Base-by-base conservation (phyloP, 164 flowering plant genomes). In the Chimonanthus salicifolius region DNA sequence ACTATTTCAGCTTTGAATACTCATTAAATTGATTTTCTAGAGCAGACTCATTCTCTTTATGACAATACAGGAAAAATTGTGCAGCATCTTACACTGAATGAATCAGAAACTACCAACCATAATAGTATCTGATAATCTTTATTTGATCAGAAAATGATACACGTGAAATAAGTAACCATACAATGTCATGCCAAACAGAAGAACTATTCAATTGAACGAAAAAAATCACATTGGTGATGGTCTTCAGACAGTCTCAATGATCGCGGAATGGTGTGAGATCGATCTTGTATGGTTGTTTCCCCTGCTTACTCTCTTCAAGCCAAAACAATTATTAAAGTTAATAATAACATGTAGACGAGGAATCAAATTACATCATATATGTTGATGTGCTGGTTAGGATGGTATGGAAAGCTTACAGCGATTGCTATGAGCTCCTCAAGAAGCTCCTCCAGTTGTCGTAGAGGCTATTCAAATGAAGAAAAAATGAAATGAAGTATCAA, bases 381-480 rank as follows among this genome's bases (percentile, higher is more conserved):
- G 60, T 13, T 54, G 16, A 51, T 9, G 58, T 15, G 16, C 5
- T 54, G 16, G 16, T 54, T 5, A 62, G 20, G 51, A 21, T 64
- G 46, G 10, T 33, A 54, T 33, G 65, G 69, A 71, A n/a, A 69
- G 75, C 92, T 86, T 83, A 90, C 95, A 79, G 93, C 89, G 66
- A 92, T 88, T 43, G 87, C 90, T 62, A 89, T 77, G 5, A 90
- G 91, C 89, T 92, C 97, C 74, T 82, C 83, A 20, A 90, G 82
- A 73, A 90, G 84, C 77, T 89, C 97, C 82, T 92, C 94, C 82
- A 92, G 78, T 71, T 89, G 87, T 45, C 94, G 88, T 63, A 92
- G 79, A 49, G 97, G 94, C 97, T 89, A 68, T 54, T 58, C 11
- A 66, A 63, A 64, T 66, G 72, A 49, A 62, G n/a, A 16, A 63